Percentiles rank a stretch among this genome's conserved stretches.
Evolutionary conservation across 768 basidiomycete genomes (phyloP).

Genomic region (Gautieria morchelliformis): DNA sequence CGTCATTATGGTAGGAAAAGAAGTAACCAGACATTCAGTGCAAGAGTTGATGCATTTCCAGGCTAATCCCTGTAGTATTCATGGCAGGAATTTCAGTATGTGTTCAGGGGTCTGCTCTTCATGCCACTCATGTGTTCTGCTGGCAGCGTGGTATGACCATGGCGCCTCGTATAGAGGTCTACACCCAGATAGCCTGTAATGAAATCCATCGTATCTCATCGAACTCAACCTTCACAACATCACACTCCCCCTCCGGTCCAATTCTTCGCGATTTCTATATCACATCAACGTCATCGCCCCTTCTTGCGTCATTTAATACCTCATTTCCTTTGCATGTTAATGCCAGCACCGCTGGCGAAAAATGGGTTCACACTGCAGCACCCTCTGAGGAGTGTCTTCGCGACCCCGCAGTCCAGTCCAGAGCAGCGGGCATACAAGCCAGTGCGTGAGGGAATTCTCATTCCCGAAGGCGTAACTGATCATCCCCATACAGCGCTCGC

Average conservation of each 20-base stretch:
- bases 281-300: not conserved
- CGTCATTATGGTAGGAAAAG: not conserved
- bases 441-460: constrained; percentile 18
- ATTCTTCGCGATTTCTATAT: constrained; percentile 12
- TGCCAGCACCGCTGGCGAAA: constrained; percentile 1
- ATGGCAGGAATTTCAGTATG: constrained; percentile 1
- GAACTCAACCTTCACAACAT: constrained; percentile 7
- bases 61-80: constrained; percentile 4
- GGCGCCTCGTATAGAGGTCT: constrained; percentile 72
- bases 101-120: not conserved
- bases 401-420: constrained; percentile 52
- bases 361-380: constrained; percentile 17
- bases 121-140: not conserved
- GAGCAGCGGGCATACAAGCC: constrained; percentile 64
- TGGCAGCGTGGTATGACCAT: constrained; percentile 69
- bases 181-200: constrained; percentile 67
- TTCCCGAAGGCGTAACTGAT: not conserved
- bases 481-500: constrained; percentile 20
- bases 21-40: not conserved
- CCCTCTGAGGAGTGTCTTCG: constrained; percentile 25
- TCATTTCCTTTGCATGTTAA: not conserved
- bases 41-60: not conserved
- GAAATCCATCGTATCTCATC: constrained; percentile 35
- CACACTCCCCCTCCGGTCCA: not conserved
- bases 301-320: not conserved